A percentile compares a stretch with the other conserved stretches of the same genome.
Conservation (phyloP, 2,329 filamentous ascomycete species). For the Conoideocrella luteorostrata region DNA sequence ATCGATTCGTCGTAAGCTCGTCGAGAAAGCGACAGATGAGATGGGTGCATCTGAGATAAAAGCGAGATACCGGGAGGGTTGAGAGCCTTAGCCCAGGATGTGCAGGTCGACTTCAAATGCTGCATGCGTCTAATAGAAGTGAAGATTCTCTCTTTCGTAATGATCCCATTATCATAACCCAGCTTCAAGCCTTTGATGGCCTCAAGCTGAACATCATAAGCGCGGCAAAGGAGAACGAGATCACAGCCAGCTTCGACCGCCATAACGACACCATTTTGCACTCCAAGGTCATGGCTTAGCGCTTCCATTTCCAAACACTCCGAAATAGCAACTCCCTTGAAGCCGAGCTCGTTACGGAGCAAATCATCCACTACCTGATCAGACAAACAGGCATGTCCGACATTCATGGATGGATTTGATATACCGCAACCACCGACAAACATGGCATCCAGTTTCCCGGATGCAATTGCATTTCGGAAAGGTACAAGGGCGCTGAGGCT, state of each 20-base stretch:
- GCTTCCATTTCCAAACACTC: constrained; percentile 97
- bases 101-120: constrained; percentile 75
- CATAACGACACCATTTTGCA: constrained; percentile 95
- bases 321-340: constrained; percentile 87
- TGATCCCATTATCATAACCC: constrained; percentile 84
- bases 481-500: constrained; percentile 88
- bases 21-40: constrained; percentile 73
- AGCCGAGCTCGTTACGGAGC: constrained; percentile 80
- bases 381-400: constrained; percentile 89
- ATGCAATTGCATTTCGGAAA: constrained; percentile 81
- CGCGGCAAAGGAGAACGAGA: constrained; percentile 79
- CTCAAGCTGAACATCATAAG: constrained; percentile 83
- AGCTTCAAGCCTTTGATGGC: constrained; percentile 85
- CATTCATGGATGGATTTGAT: constrained; percentile 83
- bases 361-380: constrained; percentile 90
- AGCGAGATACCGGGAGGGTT: constrained; percentile 74
- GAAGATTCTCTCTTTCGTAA: constrained; percentile 71
- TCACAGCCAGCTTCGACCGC: constrained; percentile 95
- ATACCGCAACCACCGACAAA: constrained; percentile 95
- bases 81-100: constrained; percentile 86
- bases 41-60: constrained; percentile 73
- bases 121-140: constrained; percentile 75
- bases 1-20: constrained; percentile 90
- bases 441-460: constrained; percentile 80
- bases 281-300: constrained; percentile 90